Conservation (phyloP, 2,329 filamentous ascomycete genomes). For the Hypoxylon sp. region DNA sequence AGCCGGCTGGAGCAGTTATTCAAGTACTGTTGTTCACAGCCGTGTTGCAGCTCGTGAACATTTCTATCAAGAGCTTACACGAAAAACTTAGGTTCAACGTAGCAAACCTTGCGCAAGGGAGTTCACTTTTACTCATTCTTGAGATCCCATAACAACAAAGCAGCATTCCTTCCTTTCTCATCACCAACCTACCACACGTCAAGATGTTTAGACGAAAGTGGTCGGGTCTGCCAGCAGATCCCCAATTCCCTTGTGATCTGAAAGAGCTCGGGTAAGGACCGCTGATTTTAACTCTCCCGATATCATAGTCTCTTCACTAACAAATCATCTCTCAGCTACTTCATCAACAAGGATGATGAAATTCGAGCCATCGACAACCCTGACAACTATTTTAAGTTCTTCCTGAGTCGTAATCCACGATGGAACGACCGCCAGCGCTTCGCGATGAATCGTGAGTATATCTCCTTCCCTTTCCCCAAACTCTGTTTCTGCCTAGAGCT, state of each 20-base stretch:
- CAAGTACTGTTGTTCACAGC: neutral
- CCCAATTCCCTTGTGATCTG: constrained; percentile 75
- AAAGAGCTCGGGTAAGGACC: constrained; percentile 77
- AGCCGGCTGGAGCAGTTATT: neutral
- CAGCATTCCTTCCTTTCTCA: neutral
- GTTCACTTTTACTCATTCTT: neutral
- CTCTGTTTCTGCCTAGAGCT: neutral
- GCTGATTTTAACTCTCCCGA: constrained; percentile 7
- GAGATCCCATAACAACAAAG: neutral
- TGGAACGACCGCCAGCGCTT: constrained; percentile 83
- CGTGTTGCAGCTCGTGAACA: neutral
- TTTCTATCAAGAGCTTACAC: neutral
- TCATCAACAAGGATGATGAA: constrained; percentile 81
- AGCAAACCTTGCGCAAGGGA: neutral
- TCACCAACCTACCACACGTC: neutral
- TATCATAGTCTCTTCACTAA: neutral
- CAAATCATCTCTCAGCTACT: constrained; percentile 68
- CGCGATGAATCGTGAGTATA: constrained; percentile 76
- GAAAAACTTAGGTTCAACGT: neutral
- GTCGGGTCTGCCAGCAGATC: constrained; percentile 78
- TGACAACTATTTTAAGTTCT: constrained; percentile 80
- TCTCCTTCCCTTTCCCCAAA: neutral
- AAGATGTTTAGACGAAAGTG: constrained; percentile 83
- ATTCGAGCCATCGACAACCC: constrained; percentile 79
- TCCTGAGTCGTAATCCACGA: constrained; percentile 79